Percentiles rank a stretch among this genome's conserved stretches.
Evolutionary conservation across 2,329 filamentous ascomycete genomes (phyloP).

Genomic region (Lachnellula cervina): DNA sequence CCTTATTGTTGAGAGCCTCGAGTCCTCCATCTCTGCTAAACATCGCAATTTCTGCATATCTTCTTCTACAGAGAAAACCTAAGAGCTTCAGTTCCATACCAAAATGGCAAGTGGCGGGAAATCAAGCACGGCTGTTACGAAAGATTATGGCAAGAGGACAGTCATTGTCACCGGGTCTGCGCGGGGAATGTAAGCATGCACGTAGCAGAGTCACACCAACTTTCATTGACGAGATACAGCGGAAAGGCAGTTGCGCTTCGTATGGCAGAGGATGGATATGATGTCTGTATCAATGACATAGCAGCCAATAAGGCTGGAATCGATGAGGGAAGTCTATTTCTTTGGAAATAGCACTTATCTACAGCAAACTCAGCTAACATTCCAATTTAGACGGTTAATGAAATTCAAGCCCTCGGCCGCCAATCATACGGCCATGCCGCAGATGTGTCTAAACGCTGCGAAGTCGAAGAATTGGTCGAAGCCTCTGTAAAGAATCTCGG

Average conservation of each 20-base stretch:
- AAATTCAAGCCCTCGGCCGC: conserved; percentile 48
- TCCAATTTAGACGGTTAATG: conserved; percentile 36
- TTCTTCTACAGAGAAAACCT: not conserved
- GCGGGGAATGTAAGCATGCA: conserved; percentile 34
- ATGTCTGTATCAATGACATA: conserved; percentile 62
- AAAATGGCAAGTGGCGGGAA: conserved; percentile 3
- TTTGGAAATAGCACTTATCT: conserved; percentile 1
- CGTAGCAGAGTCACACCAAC: conserved; percentile 10
- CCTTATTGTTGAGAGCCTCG: too few relatives aligned
- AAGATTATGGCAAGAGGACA: conserved; percentile 29
- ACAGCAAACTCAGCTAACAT: not conserved
- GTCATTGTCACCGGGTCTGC: conserved; percentile 38
- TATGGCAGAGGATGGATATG: conserved; percentile 60
- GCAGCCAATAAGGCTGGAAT: conserved; percentile 46
- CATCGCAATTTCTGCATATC: not conserved
- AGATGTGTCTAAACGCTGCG: conserved; percentile 45
- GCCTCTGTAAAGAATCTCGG: conserved; percentile 25
- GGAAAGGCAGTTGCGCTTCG: conserved; percentile 59
- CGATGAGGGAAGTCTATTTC: conserved; percentile 38
- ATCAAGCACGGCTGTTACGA: conserved; percentile 23
- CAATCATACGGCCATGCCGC: conserved; percentile 51
- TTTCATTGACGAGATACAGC: conserved; percentile 33
- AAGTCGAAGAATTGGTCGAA: conserved; percentile 27
- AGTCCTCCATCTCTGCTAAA: not conserved
- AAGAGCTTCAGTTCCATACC: not conserved